Percentiles rank a stretch among this genome's conserved stretches.
phyloP scores from a whole-genome alignment of 495 filamentous ascomycete species.

The Aspergillus olivimuriae region DNA sequence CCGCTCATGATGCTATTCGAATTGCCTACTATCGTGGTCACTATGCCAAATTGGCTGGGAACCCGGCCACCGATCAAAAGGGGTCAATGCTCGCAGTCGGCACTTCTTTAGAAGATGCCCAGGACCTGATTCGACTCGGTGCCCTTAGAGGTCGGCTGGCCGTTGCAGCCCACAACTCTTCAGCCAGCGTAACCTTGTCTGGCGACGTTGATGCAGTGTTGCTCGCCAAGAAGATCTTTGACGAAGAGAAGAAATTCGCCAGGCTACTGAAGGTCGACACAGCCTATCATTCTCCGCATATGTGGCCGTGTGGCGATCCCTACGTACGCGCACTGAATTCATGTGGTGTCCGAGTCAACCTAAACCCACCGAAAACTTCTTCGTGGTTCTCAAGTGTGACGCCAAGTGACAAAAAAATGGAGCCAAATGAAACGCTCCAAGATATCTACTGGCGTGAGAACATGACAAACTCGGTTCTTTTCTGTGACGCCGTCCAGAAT shows the following conservation, averaged over 20 bases:
- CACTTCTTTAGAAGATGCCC: neutral
- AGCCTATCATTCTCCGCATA: neutral
- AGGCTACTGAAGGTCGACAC: neutral
- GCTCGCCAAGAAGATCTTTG: neutral
- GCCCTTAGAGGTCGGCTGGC: neutral
- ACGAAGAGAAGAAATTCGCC: neutral
- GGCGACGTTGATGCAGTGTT: neutral
- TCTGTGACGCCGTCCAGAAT: neutral
- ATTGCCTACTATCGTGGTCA: neutral
- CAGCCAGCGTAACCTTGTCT: neutral
- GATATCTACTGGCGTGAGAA: neutral
- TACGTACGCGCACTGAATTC: neutral
- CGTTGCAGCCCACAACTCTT: neutral
- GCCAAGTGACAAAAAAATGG: neutral
- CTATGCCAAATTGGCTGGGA: neutral
- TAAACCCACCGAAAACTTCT: neutral
- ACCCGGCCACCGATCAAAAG: neutral
- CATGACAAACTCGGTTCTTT: neutral
- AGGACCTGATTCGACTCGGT: neutral
- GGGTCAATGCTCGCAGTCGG: neutral
- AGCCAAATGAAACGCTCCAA: neutral
- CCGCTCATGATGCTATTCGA: neutral
- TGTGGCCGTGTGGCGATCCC: neutral
- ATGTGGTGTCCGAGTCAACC: neutral
- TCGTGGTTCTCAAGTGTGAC: neutral